These are phyloP conservation scores for Coemansia sp. DNA, from an alignment of 192 early-diverging fungal genomes.

Conservation along the genomic window DNA sequence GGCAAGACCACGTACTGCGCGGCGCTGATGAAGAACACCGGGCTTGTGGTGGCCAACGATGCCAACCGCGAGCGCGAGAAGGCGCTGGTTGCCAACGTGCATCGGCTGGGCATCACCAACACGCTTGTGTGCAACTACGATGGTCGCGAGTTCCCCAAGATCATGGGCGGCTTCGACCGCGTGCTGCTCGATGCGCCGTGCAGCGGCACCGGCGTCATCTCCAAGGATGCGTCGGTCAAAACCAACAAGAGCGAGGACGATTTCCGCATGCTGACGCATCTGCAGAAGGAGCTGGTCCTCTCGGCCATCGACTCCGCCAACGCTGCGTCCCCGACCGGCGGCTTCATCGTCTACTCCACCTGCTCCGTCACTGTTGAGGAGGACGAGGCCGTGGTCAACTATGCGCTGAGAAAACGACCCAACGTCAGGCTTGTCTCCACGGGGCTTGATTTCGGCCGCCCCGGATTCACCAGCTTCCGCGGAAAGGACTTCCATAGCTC, in stretches of 20 bases:
- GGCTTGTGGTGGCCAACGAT: slow-evolving; percentile 96
- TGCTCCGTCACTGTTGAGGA: slow-evolving; percentile 98
- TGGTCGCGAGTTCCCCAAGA: slow-evolving; percentile 93
- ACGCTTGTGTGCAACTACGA: slow-evolving; percentile 94
- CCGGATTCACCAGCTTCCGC: slow-evolving; percentile 87
- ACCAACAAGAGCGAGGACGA: slow-evolving; percentile 93
- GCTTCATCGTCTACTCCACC: slow-evolving; percentile 97
- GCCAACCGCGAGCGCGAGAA: slow-evolving; percentile 91
- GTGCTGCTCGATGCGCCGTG: slow-evolving; percentile 98
- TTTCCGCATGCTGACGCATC: slow-evolving; percentile 86
- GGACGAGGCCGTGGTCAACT: slow-evolving; percentile 96
- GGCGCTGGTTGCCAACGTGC: slow-evolving; percentile 88
- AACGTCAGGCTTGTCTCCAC: slow-evolving; percentile 91
- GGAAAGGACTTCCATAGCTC: slow-evolving; percentile 87
- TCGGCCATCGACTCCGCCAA: slow-evolving; percentile 96
- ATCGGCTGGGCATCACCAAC: slow-evolving; percentile 86
- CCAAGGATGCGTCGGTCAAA: slow-evolving; percentile 96
- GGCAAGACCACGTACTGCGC: slow-evolving; percentile 98
- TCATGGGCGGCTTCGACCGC: slow-evolving; percentile 97
- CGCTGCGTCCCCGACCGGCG: slow-evolving; percentile 90
- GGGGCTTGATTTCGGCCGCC: slow-evolving; percentile 90
- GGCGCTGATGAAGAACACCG: slow-evolving; percentile 96
- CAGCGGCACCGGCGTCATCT: slow-evolving; percentile 97
- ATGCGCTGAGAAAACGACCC: slow-evolving; percentile 90
- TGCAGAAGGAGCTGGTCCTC: slow-evolving; percentile 96